A percentile compares a stretch with the other conserved stretches of the same genome.
These are phyloP conservation scores for Paracorniculantispora psalliotae DNA, from an alignment of 2,329 filamentous ascomycete species.

Conservation along the genomic window DNA sequence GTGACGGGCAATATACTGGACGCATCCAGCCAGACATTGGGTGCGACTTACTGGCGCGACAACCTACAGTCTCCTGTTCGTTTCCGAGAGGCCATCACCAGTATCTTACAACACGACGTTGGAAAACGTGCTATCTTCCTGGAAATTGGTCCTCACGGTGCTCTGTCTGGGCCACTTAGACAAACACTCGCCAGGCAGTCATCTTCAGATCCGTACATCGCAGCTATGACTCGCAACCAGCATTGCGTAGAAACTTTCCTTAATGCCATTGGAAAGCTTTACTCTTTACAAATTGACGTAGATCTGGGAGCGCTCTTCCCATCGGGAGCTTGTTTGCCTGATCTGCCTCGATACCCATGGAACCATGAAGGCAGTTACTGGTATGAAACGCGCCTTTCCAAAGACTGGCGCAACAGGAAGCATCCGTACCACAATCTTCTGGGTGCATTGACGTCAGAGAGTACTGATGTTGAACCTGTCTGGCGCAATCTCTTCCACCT, in stretches of 20 bases:
- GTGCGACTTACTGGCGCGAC: slow-evolving; percentile 23
- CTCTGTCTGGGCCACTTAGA: slow-evolving; percentile 21
- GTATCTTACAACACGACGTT: background rate
- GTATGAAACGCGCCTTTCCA: slow-evolving; percentile 26
- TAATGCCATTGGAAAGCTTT: slow-evolving; percentile 23
- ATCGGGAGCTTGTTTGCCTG: slow-evolving; percentile 14
- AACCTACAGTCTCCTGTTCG: slow-evolving; percentile 28
- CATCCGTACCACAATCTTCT: slow-evolving; percentile 36
- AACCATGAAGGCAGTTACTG: slow-evolving; percentile 31
- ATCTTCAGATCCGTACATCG: slow-evolving; percentile 12
- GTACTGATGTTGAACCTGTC: slow-evolving; percentile 21
- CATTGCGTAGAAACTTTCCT: slow-evolving; percentile 13
- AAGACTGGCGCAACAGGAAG: slow-evolving; percentile 27
- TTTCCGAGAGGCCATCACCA: slow-evolving; percentile 18
- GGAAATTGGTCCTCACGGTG: slow-evolving; percentile 22
- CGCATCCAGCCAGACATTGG: slow-evolving; percentile 6
- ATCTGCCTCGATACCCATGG: slow-evolving; percentile 36
- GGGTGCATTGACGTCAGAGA: slow-evolving; percentile 22
- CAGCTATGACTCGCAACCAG: slow-evolving; percentile 17
- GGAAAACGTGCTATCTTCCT: slow-evolving; percentile 13
- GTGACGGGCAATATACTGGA: slow-evolving; percentile 24
- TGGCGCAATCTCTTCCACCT: slow-evolving; percentile 22
- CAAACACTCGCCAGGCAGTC: slow-evolving; percentile 19
- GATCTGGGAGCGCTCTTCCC: slow-evolving; percentile 12
- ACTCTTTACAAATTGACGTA: slow-evolving; percentile 18